Conservation (phyloP, 2,329 filamentous ascomycete species). For the Hirsutella rhossiliensis region DNA sequence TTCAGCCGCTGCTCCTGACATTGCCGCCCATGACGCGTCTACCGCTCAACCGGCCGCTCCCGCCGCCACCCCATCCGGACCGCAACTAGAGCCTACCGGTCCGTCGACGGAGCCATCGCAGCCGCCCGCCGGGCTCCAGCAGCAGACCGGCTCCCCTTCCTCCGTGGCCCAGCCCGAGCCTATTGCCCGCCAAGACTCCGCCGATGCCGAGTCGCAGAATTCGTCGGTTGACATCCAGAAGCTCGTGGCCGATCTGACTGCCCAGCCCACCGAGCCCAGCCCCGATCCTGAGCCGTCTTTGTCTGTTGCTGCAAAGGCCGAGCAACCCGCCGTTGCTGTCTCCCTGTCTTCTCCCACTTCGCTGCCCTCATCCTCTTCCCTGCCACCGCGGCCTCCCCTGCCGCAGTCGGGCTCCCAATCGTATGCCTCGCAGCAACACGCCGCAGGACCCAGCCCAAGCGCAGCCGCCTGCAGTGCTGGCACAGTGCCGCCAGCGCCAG, state of each 20-base stretch:
- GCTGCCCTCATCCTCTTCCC: conserved; percentile 26
- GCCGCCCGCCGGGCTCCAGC: conserved; percentile 10
- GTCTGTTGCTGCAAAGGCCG: conserved; percentile 11
- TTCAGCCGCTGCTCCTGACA: conserved; percentile 15
- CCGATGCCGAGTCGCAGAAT: conserved; percentile 15
- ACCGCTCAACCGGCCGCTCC: conserved; percentile 9
- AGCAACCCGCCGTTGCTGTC: conserved; percentile 14
- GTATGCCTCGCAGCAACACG: conserved; percentile 25
- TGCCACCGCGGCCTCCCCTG: conserved; percentile 34
- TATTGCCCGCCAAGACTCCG: conserved; percentile 15
- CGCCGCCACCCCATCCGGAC: conserved; percentile 12
- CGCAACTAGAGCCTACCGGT: conserved; percentile 12
- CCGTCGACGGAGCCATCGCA: conserved; percentile 6
- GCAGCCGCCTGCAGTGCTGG: conserved; percentile 13
- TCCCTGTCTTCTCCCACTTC: conserved; percentile 18
- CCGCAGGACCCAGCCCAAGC: conserved; percentile 17
- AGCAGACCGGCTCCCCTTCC: conserved; percentile 7
- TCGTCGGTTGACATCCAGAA: conserved; percentile 25
- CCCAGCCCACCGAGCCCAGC: conserved; percentile 18
- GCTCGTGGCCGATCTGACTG: conserved; percentile 28
- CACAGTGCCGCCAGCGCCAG: conserved; percentile 17
- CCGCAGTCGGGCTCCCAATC: conserved; percentile 24
- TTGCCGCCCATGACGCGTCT: conserved; percentile 19
- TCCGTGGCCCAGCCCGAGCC: conserved; percentile 11
- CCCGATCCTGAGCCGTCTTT: conserved; percentile 14